Conservation (phyloP, 108 stramenopile genomes). For the Craspedostauros australis region DNA sequence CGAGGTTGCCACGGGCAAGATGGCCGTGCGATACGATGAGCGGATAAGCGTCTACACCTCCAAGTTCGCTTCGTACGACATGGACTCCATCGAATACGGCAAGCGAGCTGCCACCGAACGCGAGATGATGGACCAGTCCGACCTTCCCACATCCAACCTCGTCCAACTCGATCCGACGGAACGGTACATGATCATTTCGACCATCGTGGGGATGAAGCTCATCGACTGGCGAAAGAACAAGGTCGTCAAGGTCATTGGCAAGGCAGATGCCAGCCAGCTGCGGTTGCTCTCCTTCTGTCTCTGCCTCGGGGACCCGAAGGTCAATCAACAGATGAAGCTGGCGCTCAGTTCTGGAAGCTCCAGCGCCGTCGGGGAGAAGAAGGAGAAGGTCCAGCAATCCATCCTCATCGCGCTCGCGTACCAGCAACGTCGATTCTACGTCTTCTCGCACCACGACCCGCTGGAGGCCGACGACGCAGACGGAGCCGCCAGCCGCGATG, state of each 20-base stretch:
- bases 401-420: slow-evolving; percentile 78
- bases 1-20: slow-evolving; percentile 67
- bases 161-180: slow-evolving; percentile 84
- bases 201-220: slow-evolving; percentile 91
- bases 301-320: slow-evolving; percentile 86
- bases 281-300: slow-evolving; percentile 79
- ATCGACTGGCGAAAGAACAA: slow-evolving; percentile 81
- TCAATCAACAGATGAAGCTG: slow-evolving; percentile 87
- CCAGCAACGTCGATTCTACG: slow-evolving; percentile 87
- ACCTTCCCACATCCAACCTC: slow-evolving; percentile 13
- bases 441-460: slow-evolving; percentile 87
- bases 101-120: slow-evolving; percentile 82
- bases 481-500: slow-evolving; percentile 62
- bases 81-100: slow-evolving; percentile 88
- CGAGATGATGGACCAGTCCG: slow-evolving; percentile 67
- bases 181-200: slow-evolving; percentile 76
- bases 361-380: slow-evolving; percentile 31
- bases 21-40: slow-evolving; percentile 86
- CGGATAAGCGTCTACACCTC: slow-evolving; percentile 66
- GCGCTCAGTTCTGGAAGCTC: slow-evolving; percentile 45
- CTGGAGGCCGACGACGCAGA: slow-evolving; percentile 34
- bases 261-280: slow-evolving; percentile 78
- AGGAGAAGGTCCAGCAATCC: slow-evolving; percentile 35
- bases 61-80: slow-evolving; percentile 35
- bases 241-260: slow-evolving; percentile 73